Evolutionary conservation across 768 basidiomycete species (phyloP), one percentile per base, ranked within the genome.

Genomic region (Xerocomus potaroensis): DNA sequence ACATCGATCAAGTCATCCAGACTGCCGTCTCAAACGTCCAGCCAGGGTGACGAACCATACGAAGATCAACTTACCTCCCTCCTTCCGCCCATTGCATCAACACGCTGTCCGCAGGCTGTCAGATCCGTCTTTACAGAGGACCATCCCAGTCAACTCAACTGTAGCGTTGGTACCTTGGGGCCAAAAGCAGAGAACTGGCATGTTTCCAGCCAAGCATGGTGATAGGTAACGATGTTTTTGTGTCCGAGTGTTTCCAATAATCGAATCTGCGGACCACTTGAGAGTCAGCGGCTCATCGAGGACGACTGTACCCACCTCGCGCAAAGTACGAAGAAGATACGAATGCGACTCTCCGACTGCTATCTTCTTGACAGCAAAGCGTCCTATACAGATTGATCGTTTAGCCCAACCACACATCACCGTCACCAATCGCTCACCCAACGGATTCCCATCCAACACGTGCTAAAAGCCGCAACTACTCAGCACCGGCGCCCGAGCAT

Each of bases 351-450:
- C 81, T 39, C 93, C 93, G 0, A 97, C 88, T 0, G 95, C 92
- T 18, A 98, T 91, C 65, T 96, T 97, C 71, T 98, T 98, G 38
- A 96, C 88, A 0, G 94, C 94, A 63, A 94, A 96, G 55, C 83
- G 84, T 23, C 88, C 88, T 79, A 54, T 19, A 38, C 11, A 10
- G 46, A 33, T 22, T n/a, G n/a, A n/a, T n/a, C n/a, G n/a, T n/a
- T n/a, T n/a, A n/a, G n/a, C n/a, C n/a, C n/a, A n/a, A n/a, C n/a
- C n/a, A n/a, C n/a, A n/a, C n/a, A n/a, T n/a, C n/a, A n/a, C n/a
- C n/a, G n/a, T n/a, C n/a, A n/a, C n/a, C 27, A 3, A 16, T 33
- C 30, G 43, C 63, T 40, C 34, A 83, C 89, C 90, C 15, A 97
- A 76, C 14, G 81, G 73, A 58, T 93, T 94, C 8, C 87, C 90